Base-by-base conservation (phyloP, 345 rosid species). In the Carallia pectinifolia region DNA sequence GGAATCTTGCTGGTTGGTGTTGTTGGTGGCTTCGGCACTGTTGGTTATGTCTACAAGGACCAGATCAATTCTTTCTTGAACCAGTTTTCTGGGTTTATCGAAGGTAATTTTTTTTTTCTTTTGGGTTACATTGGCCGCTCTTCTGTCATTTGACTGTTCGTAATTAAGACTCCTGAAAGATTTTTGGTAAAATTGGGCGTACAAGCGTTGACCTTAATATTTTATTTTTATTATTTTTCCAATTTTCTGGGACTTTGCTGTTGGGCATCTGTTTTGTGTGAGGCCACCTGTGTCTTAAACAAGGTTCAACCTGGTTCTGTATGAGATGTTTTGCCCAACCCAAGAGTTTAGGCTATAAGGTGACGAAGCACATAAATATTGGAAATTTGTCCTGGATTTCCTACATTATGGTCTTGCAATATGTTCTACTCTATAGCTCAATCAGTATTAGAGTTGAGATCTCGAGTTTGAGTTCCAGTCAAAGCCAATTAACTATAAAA, bases 31-130 rank as follows among this genome's bases (percentile, higher is more conserved):
- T 90, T 90, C 73, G 92, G 72, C 4, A 65, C 83, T 53, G 89
- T 79, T 63, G 99, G 97, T 3, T 95, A 87, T 79, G 44, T 85
- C 12, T 95, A 95, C 73, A 88, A 47, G 75, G 99, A 90, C 19
- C 95, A 91, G 81, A 84, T 95, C 76, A 92, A 91, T 72, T 82
- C 81, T 29, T 89, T 95, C 68, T 82, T 92, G 80, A 87, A 70
- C 66, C 96, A 90, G 65, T 89, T 95, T 74, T 95, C 97, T 2
- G 84, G 92, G 39, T 75, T 86, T 54, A 88, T 95, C 65, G 99
- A 95, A 82, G 99, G 97, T 91, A 74, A 64, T 61, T 47, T 50
- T 68, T 23, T 23, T 23, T 23, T 23, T 23, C 0, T 23, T 23
- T 23, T 23, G 23, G 23, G 2, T 29, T 29, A 4, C 12, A 54